Percentiles rank a stretch among this genome's conserved stretches.
phyloP scores from a whole-genome alignment of 352 stramenopile species.

The Phytophthora lateralis region DNA sequence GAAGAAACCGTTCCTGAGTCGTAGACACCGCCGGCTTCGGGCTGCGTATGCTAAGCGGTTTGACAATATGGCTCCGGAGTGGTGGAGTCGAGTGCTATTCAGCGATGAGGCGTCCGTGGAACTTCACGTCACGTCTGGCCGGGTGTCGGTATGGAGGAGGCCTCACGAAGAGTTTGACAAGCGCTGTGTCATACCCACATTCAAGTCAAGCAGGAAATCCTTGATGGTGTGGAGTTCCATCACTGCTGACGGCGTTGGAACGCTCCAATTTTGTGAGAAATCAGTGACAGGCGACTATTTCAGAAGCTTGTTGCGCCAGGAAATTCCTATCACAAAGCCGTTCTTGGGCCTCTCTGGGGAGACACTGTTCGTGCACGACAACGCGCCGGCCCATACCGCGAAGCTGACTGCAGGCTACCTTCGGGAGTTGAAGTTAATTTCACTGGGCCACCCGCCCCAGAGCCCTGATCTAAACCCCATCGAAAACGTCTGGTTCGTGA shows the following conservation, averaged over 20 bases:
- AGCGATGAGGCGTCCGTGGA: slow-evolving; percentile 3
- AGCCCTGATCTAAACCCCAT: too few species aligned
- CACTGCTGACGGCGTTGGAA: slow-evolving; percentile 8
- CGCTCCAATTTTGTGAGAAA: slow-evolving; percentile 8
- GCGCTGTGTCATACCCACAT: slow-evolving; percentile 2
- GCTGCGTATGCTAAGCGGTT: slow-evolving; percentile 3
- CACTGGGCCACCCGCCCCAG: not conserved
- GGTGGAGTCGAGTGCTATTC: not conserved
- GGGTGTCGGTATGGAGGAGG: slow-evolving; percentile 1
- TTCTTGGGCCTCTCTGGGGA: not conserved
- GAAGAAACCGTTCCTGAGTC: not conserved
- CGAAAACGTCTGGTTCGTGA: too few species aligned
- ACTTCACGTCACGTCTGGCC: slow-evolving; percentile 1
- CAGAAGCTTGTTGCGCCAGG: not conserved
- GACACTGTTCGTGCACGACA: slow-evolving; percentile 13
- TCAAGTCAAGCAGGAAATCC: slow-evolving; percentile 6
- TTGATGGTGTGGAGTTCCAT: slow-evolving; percentile 4
- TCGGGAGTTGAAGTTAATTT: not conserved
- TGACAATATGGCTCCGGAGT: not conserved
- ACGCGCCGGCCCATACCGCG: slow-evolving; percentile 5
- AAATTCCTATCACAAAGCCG: slow-evolving; percentile 4
- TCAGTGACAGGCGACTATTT: slow-evolving; percentile 10
- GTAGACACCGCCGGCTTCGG: not conserved
- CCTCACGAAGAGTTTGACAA: not conserved
- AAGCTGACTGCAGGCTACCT: not conserved